These are phyloP conservation scores for Syncephalastrum sp. DNA, from an alignment of 371 early-diverging fungal genomes.

Conservation along the genomic window DNA sequence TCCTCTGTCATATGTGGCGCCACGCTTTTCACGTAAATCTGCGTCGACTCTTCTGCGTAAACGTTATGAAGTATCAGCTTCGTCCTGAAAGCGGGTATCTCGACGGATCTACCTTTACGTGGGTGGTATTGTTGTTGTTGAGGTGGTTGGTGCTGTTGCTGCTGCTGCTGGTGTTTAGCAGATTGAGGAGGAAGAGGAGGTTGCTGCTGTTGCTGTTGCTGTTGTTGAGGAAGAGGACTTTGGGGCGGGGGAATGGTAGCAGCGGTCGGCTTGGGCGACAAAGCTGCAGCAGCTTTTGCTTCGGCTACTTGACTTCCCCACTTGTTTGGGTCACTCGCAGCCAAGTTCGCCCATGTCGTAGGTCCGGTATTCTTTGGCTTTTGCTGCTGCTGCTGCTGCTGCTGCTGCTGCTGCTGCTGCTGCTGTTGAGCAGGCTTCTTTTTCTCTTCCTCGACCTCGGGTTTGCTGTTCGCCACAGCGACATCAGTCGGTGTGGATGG, in stretches of 20 bases:
- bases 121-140: slow-evolving; percentile 10
- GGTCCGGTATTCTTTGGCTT: slow-evolving; percentile 16
- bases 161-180: slow-evolving; percentile 6
- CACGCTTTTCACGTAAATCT: slow-evolving; percentile 32
- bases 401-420: slow-evolving; percentile 40
- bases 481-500: slow-evolving; percentile 5
- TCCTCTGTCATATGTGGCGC: slow-evolving; percentile 20
- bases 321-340: slow-evolving; percentile 36
- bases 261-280: slow-evolving; percentile 12
- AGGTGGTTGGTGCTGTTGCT: slow-evolving; percentile 8
- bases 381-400: slow-evolving; percentile 36
- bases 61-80: neutral
- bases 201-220: slow-evolving; percentile 5
- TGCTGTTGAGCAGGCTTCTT: slow-evolving; percentile 40
- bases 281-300: slow-evolving; percentile 27
- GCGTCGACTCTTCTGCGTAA: slow-evolving; percentile 18
- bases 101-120: slow-evolving; percentile 7
- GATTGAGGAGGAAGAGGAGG: slow-evolving; percentile 2
- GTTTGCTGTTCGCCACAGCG: slow-evolving; percentile 17
- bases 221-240: slow-evolving; percentile 6
- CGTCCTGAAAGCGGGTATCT: slow-evolving; percentile 2
- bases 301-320: slow-evolving; percentile 36
- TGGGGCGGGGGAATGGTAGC: slow-evolving; percentile 9
- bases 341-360: slow-evolving; percentile 51
- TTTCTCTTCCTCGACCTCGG: slow-evolving; percentile 37